A percentile compares a stretch with the other conserved stretches of the same genome.
phyloP scores from a whole-genome alignment of 2,329 filamentous ascomycete genomes.

The Aspergillus sp. region DNA sequence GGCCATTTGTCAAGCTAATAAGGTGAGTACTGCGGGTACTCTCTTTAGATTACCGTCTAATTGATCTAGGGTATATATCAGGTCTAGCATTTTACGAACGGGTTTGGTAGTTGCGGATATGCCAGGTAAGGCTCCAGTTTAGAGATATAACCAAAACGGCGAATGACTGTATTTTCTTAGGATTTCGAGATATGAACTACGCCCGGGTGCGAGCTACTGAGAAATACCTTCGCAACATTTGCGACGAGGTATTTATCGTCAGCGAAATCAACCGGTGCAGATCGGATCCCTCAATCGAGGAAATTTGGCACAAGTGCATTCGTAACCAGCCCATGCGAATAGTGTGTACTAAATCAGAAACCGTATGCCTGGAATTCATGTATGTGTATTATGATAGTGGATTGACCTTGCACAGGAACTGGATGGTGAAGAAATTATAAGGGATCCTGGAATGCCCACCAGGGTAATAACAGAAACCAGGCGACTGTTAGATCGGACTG shows the following conservation, averaged over 20 bases:
- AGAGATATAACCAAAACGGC: background rate
- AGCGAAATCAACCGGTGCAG: slow-evolving; percentile 18
- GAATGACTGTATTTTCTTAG: slow-evolving; percentile 3
- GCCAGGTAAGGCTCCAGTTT: slow-evolving; percentile 14
- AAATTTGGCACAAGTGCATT: slow-evolving; percentile 11
- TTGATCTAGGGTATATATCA: slow-evolving; percentile 19
- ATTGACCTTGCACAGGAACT: slow-evolving; percentile 4
- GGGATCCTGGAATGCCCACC: background rate
- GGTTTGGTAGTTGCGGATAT: slow-evolving; percentile 24
- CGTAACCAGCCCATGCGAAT: slow-evolving; percentile 14
- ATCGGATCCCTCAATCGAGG: slow-evolving; percentile 18
- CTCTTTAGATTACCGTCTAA: background rate
- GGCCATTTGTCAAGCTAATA: slow-evolving; percentile 25
- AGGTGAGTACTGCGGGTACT: slow-evolving; percentile 11
- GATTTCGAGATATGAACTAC: slow-evolving; percentile 23
- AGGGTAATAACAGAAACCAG: background rate
- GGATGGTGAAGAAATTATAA: slow-evolving; percentile 12
- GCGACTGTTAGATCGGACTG: background rate
- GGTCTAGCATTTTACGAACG: slow-evolving; percentile 17
- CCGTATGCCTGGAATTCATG: background rate
- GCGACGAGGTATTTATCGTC: slow-evolving; percentile 25
- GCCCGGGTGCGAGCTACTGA: slow-evolving; percentile 21
- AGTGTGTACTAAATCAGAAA: slow-evolving; percentile 23
- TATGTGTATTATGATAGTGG: background rate
- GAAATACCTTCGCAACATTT: slow-evolving; percentile 20